Conservation (phyloP, 2,329 filamentous ascomycete species). For the Beauveria pseudobassiana region DNA sequence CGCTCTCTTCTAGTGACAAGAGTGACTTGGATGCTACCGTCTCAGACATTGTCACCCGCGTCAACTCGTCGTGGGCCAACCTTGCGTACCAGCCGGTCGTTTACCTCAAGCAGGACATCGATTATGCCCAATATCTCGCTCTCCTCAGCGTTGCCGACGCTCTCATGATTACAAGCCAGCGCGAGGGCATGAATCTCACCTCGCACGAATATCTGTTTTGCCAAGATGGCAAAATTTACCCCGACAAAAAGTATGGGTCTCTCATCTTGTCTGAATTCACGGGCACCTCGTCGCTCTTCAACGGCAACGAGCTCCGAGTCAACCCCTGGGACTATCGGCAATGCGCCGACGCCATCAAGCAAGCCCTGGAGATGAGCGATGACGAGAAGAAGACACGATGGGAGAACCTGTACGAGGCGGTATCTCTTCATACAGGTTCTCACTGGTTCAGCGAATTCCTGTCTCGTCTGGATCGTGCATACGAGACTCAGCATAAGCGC, state of each 20-base stretch:
- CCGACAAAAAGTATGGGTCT: constrained; percentile 73
- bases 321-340: constrained; percentile 94
- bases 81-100: constrained; percentile 87
- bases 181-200: constrained; percentile 95
- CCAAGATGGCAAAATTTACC: constrained; percentile 69
- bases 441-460: constrained; percentile 79
- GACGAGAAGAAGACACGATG: constrained; percentile 70
- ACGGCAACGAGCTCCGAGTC: constrained; percentile 70
- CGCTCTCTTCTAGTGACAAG: constrained; percentile 82
- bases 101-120: constrained; percentile 91
- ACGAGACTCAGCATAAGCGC: constrained; percentile 76
- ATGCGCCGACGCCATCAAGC: constrained; percentile 78
- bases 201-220: constrained; percentile 92
- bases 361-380: constrained; percentile 70
- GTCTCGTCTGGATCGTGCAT: constrained; percentile 62
- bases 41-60: constrained; percentile 87
- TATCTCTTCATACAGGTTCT: constrained; percentile 74
- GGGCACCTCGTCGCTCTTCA: constrained; percentile 80
- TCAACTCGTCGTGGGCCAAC: constrained; percentile 87
- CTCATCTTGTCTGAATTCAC: constrained; percentile 94
- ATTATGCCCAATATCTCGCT: constrained; percentile 88
- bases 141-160: constrained; percentile 83
- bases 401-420: constrained; percentile 62
- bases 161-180: constrained; percentile 88
- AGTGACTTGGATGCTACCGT: constrained; percentile 80